These are phyloP conservation scores for Marsdenia floribunda DNA, from an alignment of 257 asterid genomes.

Conservation along the genomic window DNA sequence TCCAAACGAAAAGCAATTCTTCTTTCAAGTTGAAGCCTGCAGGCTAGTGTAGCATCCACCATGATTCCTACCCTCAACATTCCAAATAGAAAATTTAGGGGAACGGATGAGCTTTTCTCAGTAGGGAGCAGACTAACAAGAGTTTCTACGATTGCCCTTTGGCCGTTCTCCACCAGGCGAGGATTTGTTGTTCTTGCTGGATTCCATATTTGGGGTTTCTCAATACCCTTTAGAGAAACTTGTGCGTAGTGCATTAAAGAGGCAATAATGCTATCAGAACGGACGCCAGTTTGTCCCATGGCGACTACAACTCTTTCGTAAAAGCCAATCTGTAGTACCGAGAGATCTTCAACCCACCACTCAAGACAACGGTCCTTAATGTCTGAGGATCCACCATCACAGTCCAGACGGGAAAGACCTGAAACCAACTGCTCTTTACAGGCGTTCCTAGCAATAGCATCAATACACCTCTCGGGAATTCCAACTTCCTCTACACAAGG, in stretches of 20 bases:
- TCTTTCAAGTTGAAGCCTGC: constrained; percentile 51
- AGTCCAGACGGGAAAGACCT: constrained; percentile 46
- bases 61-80: constrained; percentile 53
- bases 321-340: constrained; percentile 37
- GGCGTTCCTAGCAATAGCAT: constrained; percentile 44
- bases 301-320: constrained; percentile 40
- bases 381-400: constrained; percentile 30
- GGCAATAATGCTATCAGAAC: constrained; percentile 41
- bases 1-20: constrained; percentile 49
- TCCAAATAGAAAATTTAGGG: constrained; percentile 48
- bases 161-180: constrained; percentile 26
- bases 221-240: constrained; percentile 43
- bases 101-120: constrained; percentile 43
- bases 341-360: constrained; percentile 70
- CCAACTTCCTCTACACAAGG: constrained; percentile 53
- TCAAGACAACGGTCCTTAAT: constrained; percentile 37
- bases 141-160: constrained; percentile 39
- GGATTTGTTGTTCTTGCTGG: constrained; percentile 31
- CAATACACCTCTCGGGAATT: constrained; percentile 31
- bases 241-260: constrained; percentile 60
- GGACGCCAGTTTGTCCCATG: constrained; percentile 46
- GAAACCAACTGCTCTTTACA: constrained; percentile 57
- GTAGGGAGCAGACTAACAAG: constrained; percentile 45
- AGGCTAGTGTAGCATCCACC: constrained; percentile 44
- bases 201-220: constrained; percentile 56